Conservation (phyloP, 257 asterid genomes). For the Solanum peruvianum region DNA sequence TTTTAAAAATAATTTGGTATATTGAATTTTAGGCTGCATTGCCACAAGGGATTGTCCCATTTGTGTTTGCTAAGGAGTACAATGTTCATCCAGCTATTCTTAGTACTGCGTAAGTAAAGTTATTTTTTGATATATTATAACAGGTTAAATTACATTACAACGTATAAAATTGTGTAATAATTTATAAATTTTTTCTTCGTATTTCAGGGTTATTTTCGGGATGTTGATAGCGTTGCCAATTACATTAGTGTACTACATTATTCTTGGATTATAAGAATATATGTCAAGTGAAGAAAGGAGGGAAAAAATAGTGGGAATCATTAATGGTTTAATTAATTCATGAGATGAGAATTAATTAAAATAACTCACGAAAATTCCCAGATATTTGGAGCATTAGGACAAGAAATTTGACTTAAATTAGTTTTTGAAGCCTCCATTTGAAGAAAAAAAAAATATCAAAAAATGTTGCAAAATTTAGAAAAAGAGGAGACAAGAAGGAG, state of each 20-base stretch:
- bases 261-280: conserved; percentile 24
- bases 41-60: conserved; percentile 97
- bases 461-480: neutral
- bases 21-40: conserved; percentile 61
- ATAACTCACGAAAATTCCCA: neutral
- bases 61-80: conserved; percentile 92
- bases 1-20: neutral
- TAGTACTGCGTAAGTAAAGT: conserved; percentile 66
- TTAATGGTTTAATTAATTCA: neutral
- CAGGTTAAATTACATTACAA: neutral
- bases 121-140: neutral
- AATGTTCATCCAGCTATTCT: conserved; percentile 91
- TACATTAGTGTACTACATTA: conserved; percentile 41
- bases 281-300: neutral
- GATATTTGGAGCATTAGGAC: conserved; percentile 6
- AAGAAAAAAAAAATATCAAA: neutral
- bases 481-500: neutral
- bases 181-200: neutral
- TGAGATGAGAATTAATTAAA: neutral
- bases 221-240: conserved; percentile 51
- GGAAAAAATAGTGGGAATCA: neutral
- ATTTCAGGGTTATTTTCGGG: conserved; percentile 53
- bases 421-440: neutral
- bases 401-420: neutral
- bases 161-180: neutral